Conservation (phyloP, 495 filamentous ascomycete genomes). For the Xylaria castorea region DNA sequence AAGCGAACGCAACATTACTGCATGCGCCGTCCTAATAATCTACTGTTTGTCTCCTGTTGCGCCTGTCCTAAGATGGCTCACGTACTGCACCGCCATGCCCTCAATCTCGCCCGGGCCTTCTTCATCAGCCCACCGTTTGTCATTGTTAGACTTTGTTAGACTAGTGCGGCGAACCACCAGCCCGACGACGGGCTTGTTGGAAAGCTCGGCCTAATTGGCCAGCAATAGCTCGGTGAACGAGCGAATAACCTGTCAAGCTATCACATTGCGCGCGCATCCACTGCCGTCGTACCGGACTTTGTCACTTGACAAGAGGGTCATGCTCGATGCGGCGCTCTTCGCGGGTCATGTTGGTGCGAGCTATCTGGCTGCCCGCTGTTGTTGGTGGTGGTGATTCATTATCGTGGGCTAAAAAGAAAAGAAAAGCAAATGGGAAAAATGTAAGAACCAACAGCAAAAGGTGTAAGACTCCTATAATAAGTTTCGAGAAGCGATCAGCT, state of each 20-base stretch:
- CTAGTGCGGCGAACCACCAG: background rate
- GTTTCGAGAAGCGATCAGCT: background rate
- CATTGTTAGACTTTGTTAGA: background rate
- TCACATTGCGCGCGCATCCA: constrained; percentile 19
- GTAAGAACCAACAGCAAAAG: constrained; percentile 13
- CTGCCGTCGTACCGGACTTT: constrained; percentile 7
- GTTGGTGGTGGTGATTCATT: background rate
- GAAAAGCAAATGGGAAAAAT: background rate
- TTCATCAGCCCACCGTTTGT: constrained; percentile 16
- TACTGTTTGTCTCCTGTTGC: constrained; percentile 20
- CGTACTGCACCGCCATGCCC: constrained; percentile 14
- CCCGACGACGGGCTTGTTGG: background rate
- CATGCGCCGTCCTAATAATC: constrained; percentile 12
- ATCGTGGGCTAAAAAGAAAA: background rate
- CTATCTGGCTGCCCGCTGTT: background rate
- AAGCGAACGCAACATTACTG: constrained; percentile 26
- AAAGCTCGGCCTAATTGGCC: background rate
- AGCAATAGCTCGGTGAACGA: constrained; percentile 20
- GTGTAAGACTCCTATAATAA: constrained; percentile 8
- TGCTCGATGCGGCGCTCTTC: constrained; percentile 4
- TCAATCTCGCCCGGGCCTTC: constrained; percentile 10
- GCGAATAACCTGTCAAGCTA: constrained; percentile 7
- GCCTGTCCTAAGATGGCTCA: background rate
- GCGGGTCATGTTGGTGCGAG: background rate
- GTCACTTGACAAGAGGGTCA: constrained; percentile 21